Evolutionary conservation across 768 basidiomycete species (phyloP).

Genomic region (Mrakia gelida): DNA sequence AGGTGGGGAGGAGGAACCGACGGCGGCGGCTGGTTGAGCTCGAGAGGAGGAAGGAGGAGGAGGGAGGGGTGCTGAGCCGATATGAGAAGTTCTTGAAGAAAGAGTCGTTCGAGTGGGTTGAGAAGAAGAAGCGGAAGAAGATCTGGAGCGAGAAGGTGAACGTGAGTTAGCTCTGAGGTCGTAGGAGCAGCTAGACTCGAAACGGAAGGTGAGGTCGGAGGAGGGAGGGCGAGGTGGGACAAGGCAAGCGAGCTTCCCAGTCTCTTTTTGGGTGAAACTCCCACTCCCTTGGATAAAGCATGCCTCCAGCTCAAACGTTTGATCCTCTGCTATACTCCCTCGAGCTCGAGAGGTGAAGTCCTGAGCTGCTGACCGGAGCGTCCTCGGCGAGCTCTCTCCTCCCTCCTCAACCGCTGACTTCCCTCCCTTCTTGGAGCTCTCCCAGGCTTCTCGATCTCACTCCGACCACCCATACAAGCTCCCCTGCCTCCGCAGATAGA

Average conservation of each 20-base stretch:
- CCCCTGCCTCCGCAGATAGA: neutral
- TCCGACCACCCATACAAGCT: neutral
- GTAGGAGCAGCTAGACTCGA: too few relatives aligned
- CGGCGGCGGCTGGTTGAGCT: neutral
- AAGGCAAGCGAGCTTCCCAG: too few relatives aligned
- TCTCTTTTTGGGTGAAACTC: too few relatives aligned
- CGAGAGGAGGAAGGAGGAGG: neutral
- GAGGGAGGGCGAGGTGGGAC: too few relatives aligned
- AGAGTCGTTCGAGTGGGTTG: neutral
- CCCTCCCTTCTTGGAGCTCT: neutral
- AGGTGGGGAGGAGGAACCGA: constrained; percentile 10
- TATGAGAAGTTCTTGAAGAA: neutral
- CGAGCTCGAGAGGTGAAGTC: neutral
- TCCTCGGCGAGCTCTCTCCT: neutral
- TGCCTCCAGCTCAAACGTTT: neutral
- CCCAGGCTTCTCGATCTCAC: neutral
- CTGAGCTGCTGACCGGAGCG: neutral
- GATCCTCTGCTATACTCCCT: neutral
- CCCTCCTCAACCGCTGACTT: neutral
- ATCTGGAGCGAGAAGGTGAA: neutral
- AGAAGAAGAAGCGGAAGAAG: too few relatives aligned
- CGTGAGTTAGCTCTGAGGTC: neutral
- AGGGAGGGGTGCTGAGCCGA: neutral
- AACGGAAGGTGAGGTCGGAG: too few relatives aligned
- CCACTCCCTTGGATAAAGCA: too few relatives aligned